Percentiles rank a stretch among this genome's conserved stretches.
Conservation (phyloP, 176 grass and related monocot genomes). For the Microstegium vimineum region DNA sequence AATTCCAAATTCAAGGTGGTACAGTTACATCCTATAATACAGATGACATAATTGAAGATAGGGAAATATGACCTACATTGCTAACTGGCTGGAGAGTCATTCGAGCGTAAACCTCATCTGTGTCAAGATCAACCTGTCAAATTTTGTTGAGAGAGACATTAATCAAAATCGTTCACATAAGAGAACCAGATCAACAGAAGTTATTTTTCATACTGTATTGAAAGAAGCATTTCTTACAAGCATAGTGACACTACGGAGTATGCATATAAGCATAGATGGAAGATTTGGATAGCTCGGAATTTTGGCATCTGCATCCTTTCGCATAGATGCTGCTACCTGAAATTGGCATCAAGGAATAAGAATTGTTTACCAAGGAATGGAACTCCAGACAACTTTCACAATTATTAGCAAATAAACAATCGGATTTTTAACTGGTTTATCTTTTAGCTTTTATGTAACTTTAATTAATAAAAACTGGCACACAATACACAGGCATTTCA, state of each 20-base stretch:
- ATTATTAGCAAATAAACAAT: conserved; percentile 17
- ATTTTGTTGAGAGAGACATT: conserved; percentile 12
- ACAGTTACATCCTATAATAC: conserved; percentile 3
- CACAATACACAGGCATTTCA: neutral
- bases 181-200: neutral
- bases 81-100: conserved; percentile 75
- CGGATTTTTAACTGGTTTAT: neutral
- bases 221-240: conserved; percentile 45
- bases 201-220: conserved; percentile 1
- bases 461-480: neutral
- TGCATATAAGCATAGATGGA: conserved; percentile 66
- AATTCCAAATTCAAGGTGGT: conserved; percentile 24
- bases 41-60: conserved; percentile 23
- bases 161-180: neutral
- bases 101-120: conserved; percentile 79
- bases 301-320: conserved; percentile 58
- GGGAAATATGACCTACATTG: conserved; percentile 52
- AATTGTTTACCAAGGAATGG: neutral
- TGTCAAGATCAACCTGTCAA: conserved; percentile 68
- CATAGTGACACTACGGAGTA: conserved; percentile 62
- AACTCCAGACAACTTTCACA: conserved; percentile 19
- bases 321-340: conserved; percentile 83
- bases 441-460: neutral
- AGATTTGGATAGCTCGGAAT: conserved; percentile 84
- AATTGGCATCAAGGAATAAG: conserved; percentile 36